Base-by-base conservation (phyloP, 257 asterid genomes). In the Solanum piurae region DNA sequence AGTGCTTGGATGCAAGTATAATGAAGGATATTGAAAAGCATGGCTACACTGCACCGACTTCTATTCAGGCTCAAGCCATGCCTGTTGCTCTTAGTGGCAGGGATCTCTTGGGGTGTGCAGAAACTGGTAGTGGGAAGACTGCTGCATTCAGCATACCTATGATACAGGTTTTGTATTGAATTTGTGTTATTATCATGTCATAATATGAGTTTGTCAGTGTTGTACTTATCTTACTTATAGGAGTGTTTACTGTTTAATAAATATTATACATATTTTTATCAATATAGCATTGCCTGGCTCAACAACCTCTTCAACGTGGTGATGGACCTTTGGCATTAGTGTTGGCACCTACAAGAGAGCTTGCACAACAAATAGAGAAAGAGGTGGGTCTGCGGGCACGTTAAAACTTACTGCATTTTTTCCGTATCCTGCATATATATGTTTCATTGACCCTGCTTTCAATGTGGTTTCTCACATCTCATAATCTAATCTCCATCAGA, bases 301-400 rank as follows among this genome's bases (percentile, higher is more conserved):
- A 94, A 91, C 91, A 93, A 88, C 93, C 97, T 44, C 86, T 95
- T 90, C 94, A 91, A 87, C 98, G 96, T 31, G 99, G 98, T 88
- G 98, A 95, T 93, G 98, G 98, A 90, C 98, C 98, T 74, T 91
- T 95, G 91, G 98, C 98, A 86, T 92, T 96, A 89, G 96, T 96
- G 71, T 86, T 96, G 89, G 98, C 98, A 69, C 98, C 98, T 82
- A 95, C 98, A 9, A 92, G 98, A 90, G 98, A 96, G 93, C 98
- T 96, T 87, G 98, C 98, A 71, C 98, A 95, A 91, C 98, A 96
- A 87, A 96, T 95, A 91, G 98, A 96, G 91, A 94, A 93, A 93
- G 98, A 95, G 92, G 98, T 95, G 87, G 89, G 92, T 38, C 36
- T 85, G 52, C 58, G 82, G 87, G 89, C 46, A 75, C 85, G 68